Base-by-base conservation (phyloP, 148 eudicot species). In the Beta vulgaris region DNA sequence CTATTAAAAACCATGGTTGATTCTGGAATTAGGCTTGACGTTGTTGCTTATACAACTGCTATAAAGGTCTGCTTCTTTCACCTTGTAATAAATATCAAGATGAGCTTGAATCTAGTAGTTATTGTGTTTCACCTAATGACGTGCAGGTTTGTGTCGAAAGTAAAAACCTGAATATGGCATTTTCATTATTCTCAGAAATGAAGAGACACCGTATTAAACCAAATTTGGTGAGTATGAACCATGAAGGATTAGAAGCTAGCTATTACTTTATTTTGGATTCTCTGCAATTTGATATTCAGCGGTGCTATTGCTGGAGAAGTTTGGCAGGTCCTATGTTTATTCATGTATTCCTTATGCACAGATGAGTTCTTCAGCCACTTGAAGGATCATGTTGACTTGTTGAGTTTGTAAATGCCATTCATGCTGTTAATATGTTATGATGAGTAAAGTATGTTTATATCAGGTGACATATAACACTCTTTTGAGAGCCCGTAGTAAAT, bases 401-500 rank as follows among this genome's bases (percentile, higher is more conserved):
- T 42, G 16, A 31, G 58, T 70, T 57, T 69, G 51, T 60, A 44
- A 62, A 32, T 48, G 58, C 16, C 13, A 13, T 73, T 14, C 68
- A 9, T 29, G 5, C n/a, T 43, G 34, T 43, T 37, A 18, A 44
- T 25, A 31, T 55, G 18, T 32, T 51, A 60, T 68, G 73, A 76
- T 35, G 49, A 73, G 28, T 54, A 19, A 48, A 75, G 57, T 43
- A 58, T 76, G 62, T 72, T 53, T 28, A 43, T 86, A 62, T 78
- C 87, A 93, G 98, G 98, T 93, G 72, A 93, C 98, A 28, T 93
- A 90, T 77, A 92, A 84, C 73, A 94, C 97, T 57, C 86, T 94
- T 76, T 85, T 94, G 70, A 83, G 92, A 82, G 96, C 98, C 48
- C 96, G 96, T 58, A 87, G 75, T 64, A 84, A 74, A 83, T 91